A percentile compares a stretch with the other conserved stretches of the same genome.
These are phyloP conservation scores for Cutaneotrichosporon cutaneum DNA, from an alignment of 1,284 basidiomycete genomes.

Conservation along the genomic window DNA sequence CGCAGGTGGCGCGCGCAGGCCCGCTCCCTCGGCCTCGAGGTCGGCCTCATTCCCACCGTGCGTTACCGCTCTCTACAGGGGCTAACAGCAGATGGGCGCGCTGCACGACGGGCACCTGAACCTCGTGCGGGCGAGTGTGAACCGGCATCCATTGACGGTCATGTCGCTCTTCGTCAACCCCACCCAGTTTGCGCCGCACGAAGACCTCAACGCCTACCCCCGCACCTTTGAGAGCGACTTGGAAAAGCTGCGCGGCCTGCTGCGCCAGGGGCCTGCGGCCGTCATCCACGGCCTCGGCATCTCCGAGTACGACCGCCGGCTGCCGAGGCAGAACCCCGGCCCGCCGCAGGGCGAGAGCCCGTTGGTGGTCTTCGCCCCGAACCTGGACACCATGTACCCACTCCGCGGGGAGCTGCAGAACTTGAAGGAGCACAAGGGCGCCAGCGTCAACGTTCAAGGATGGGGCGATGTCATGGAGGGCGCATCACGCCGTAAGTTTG, in stretches of 20 bases:
- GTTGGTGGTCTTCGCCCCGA: constrained; percentile 75
- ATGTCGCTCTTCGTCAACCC: constrained; percentile 98
- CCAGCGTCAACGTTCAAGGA: constrained; percentile 87
- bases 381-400: constrained; percentile 78
- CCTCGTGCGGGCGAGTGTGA: constrained; percentile 68
- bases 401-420: constrained; percentile 75
- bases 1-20: constrained; percentile 73
- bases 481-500: constrained; percentile 48
- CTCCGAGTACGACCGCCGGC: constrained; percentile 31
- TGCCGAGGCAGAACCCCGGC: constrained; percentile 11
- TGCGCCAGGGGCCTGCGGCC: constrained; percentile 54
- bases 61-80: constrained; percentile 9
- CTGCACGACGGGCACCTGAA: constrained; percentile 89
- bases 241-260: constrained; percentile 61
- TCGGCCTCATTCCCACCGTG: constrained; percentile 85
- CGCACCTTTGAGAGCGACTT: constrained; percentile 64
- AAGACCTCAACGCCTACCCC: constrained; percentile 89
- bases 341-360: constrained; percentile 47
- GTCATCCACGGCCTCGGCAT: constrained; percentile 36
- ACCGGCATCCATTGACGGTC: constrained; percentile 79
- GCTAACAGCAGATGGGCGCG: constrained; percentile 73
- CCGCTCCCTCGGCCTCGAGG: constrained; percentile 62
- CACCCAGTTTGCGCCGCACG: constrained; percentile 93
- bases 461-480: constrained; percentile 60
- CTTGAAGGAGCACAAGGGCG: constrained; percentile 72